These are phyloP conservation scores for Aspergillus sclerotiicarbonarius DNA, from an alignment of 495 filamentous ascomycete species.

Conservation along the genomic window DNA sequence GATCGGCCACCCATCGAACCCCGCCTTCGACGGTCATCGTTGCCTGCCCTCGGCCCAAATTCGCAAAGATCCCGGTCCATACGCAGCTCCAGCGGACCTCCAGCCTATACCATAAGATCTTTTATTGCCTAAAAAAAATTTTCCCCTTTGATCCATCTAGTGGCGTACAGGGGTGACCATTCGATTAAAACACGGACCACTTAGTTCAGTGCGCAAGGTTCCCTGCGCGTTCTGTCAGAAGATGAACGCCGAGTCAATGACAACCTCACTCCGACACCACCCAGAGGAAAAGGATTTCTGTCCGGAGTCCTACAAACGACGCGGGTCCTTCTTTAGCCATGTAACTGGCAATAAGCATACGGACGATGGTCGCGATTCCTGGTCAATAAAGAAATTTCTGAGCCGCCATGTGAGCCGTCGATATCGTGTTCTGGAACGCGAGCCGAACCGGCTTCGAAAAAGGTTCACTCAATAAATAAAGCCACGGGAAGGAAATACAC, in stretches of 20 bases:
- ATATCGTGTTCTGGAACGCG: slow-evolving; percentile 43
- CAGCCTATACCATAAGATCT: neutral
- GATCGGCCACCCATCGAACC: neutral
- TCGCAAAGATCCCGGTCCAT: neutral
- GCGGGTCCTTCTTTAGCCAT: slow-evolving; percentile 12
- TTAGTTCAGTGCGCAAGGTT: neutral
- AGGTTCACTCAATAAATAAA: slow-evolving; percentile 27
- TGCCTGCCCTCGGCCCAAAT: neutral
- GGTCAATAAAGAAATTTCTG: slow-evolving; percentile 43
- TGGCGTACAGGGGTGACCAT: neutral
- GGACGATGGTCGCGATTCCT: slow-evolving; percentile 21
- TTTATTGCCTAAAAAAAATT: neutral
- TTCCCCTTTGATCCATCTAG: neutral
- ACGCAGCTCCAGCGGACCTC: neutral
- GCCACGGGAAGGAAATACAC: neutral
- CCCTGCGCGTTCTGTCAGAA: slow-evolving; percentile 10
- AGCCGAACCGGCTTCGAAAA: slow-evolving; percentile 45
- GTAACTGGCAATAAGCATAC: neutral
- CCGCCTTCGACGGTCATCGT: neutral
- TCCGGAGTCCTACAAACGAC: slow-evolving; percentile 1
- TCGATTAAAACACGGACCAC: neutral
- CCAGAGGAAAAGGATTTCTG: slow-evolving; percentile 8
- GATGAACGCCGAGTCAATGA: slow-evolving; percentile 34
- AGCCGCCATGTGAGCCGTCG: slow-evolving; percentile 35
- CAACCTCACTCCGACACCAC: slow-evolving; percentile 10